Conservation (phyloP, 2,329 filamentous ascomycete genomes). For the Sclerotinia subarctica region DNA sequence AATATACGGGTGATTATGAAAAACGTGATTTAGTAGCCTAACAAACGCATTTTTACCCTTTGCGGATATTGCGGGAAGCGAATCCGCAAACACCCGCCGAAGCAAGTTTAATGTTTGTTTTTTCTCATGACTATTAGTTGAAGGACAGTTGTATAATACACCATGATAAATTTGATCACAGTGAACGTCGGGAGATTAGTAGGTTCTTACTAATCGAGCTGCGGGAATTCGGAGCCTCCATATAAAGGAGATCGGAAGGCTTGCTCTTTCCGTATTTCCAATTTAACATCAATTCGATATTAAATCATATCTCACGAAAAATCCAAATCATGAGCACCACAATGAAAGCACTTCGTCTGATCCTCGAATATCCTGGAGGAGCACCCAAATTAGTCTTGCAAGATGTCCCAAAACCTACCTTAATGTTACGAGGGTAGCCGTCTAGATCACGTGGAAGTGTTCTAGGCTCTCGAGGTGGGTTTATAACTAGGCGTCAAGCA, state of each 20-base stretch:
- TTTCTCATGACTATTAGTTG: too few relatives aligned
- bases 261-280: not conserved
- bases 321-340: conserved; percentile 11
- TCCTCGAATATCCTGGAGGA: conserved; percentile 11
- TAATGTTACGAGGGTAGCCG: too few relatives aligned
- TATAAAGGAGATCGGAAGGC: not conserved
- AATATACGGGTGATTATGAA: not conserved
- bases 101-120: too few relatives aligned
- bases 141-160: not conserved
- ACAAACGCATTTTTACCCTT: not conserved
- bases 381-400: conserved; percentile 24
- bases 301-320: too few relatives aligned
- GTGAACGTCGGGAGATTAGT: not conserved
- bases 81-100: too few relatives aligned
- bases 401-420: conserved; percentile 26
- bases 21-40: not conserved
- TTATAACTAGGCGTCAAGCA: too few relatives aligned
- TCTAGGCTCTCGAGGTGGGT: too few relatives aligned
- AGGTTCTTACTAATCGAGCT: conserved; percentile 1
- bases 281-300: not conserved
- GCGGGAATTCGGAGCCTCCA: not conserved
- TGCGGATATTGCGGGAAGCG: conserved; percentile 5
- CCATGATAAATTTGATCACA: not conserved
- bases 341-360: conserved; percentile 33
- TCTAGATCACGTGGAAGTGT: too few relatives aligned